A percentile compares a stretch with the other conserved stretches of the same genome.
phyloP scores from a whole-genome alignment of 768 basidiomycete genomes.

The Pulveroboletus frians region DNA sequence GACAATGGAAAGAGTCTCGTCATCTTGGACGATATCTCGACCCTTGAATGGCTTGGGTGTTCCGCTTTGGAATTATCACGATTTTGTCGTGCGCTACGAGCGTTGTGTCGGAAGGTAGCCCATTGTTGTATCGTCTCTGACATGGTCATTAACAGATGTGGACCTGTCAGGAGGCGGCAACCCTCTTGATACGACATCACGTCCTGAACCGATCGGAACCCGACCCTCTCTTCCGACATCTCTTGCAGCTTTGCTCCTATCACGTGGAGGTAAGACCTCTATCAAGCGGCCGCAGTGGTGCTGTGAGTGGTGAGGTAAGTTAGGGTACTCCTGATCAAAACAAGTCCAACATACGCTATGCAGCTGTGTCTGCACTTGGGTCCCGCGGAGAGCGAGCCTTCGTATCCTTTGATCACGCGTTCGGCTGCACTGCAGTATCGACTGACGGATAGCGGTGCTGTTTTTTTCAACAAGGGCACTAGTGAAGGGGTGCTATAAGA shows the following conservation, averaged over 20 bases:
- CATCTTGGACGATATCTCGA: slow-evolving; percentile 65
- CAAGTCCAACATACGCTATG: neutral
- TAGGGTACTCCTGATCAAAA: neutral
- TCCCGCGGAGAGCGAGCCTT: slow-evolving; percentile 32
- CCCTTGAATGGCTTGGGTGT: slow-evolving; percentile 69
- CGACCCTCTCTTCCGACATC: slow-evolving; percentile 53
- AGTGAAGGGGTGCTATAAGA: slow-evolving; percentile 54
- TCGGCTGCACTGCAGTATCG: slow-evolving; percentile 63
- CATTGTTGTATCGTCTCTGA: neutral
- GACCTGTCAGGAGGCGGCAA: slow-evolving; percentile 41
- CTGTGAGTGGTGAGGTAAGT: slow-evolving; percentile 71
- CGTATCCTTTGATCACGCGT: slow-evolving; percentile 42
- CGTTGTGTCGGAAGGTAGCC: slow-evolving; percentile 50
- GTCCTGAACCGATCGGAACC: slow-evolving; percentile 47
- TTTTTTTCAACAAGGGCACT: slow-evolving; percentile 73
- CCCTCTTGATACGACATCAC: slow-evolving; percentile 63
- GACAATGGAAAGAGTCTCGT: slow-evolving; percentile 36
- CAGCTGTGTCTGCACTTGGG: slow-evolving; percentile 64
- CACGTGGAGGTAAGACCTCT: slow-evolving; percentile 71
- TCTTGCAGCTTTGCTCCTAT: slow-evolving; percentile 60
- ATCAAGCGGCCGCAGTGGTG: slow-evolving; percentile 69
- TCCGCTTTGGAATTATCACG: slow-evolving; percentile 46
- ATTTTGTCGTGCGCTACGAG: slow-evolving; percentile 55
- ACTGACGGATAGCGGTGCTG: slow-evolving; percentile 56
- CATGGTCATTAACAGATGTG: neutral